These are phyloP conservation scores for Saraca asoca DNA, from an alignment of 331 rosid species.

Conservation along the genomic window DNA sequence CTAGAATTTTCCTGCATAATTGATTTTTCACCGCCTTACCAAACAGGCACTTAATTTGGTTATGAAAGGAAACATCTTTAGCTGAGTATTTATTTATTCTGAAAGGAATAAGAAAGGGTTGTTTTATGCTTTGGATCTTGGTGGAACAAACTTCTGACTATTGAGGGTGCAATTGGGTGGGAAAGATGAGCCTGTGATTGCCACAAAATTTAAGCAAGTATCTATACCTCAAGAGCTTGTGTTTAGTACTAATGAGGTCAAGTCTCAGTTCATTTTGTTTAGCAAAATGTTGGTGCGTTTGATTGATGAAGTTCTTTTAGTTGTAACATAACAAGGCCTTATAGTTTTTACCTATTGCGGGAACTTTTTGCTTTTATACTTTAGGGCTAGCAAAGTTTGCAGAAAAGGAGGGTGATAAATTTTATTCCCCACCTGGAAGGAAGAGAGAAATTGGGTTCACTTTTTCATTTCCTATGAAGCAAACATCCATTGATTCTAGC, in stretches of 20 bases:
- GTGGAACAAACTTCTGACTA: conserved; percentile 91
- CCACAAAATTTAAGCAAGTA: conserved; percentile 72
- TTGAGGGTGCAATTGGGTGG: conserved; percentile 91
- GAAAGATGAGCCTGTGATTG: conserved; percentile 65
- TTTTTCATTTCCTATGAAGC: conserved; percentile 89
- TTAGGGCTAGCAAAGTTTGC: conserved; percentile 74
- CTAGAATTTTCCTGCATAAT: too few species aligned
- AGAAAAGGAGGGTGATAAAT: conserved; percentile 55
- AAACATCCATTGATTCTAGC: conserved; percentile 79
- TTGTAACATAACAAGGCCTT: too few species aligned
- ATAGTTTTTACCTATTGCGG: conserved; percentile 45
- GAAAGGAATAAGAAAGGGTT: neutral
- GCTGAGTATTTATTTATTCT: too few species aligned
- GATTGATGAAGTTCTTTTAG: too few species aligned
- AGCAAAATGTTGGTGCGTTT: too few species aligned
- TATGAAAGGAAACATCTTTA: too few species aligned
- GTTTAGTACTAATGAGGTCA: conserved; percentile 74
- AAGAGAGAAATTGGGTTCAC: conserved; percentile 86
- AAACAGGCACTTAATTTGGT: too few species aligned
- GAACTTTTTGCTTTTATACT: conserved; percentile 82
- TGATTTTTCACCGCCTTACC: too few species aligned
- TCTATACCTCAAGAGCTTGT: conserved; percentile 79
- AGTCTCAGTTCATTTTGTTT: neutral
- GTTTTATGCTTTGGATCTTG: conserved; percentile 43
- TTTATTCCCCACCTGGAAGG: conserved; percentile 58